Base-by-base conservation (phyloP, 2,329 filamentous ascomycete genomes). In the Dactylellina sp. region DNA sequence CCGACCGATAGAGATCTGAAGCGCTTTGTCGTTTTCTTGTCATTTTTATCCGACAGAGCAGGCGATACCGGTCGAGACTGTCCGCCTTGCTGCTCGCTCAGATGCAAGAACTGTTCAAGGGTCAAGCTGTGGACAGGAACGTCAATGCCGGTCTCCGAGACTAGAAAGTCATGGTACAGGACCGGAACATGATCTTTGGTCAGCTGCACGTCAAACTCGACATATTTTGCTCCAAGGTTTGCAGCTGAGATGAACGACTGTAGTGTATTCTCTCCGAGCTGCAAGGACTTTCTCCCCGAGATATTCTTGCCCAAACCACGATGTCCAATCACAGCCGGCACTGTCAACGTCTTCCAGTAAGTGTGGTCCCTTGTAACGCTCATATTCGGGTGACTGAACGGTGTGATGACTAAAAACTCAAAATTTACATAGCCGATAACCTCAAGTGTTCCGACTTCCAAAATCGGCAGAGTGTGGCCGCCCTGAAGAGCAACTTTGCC, bases 151-250 rank as follows among this genome's bases (percentile, higher is more conserved):
- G 95, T 98, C 82, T 99, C 95, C 80, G 93, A 97, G 80, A 99
- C 95, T 12, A 98, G 85, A 79, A 99, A 99, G 81, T 99, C 95
- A 80, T 99, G 95, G 80, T 99, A 99, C 79, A 99, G 97, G 76
- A 99, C 94, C 0, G 95, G 95, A 0, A 99, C 93, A 78, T 96
- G 93, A 80, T 99, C 95, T 80, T 99, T 99, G n/a, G 95, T 99
- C 40, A 99, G 84, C 80, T 99, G 95, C 0, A 99, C 95, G 80
- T 99, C 95, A 79, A 91, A 89, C 77, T 89, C 88, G 50, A 90
- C 88, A 77, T 89, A 90, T 64, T 89, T 86, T 1, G 88, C 95
- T 7, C 95, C 95, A 57, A 99, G 82, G 77, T 97, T 98, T 46
- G 94, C 93, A 1, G 95, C 95, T 1, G 94, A 92, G 79, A 98